Base-by-base conservation (phyloP, 2,329 filamentous ascomycete species). In the Paecilomyces sp. region DNA sequence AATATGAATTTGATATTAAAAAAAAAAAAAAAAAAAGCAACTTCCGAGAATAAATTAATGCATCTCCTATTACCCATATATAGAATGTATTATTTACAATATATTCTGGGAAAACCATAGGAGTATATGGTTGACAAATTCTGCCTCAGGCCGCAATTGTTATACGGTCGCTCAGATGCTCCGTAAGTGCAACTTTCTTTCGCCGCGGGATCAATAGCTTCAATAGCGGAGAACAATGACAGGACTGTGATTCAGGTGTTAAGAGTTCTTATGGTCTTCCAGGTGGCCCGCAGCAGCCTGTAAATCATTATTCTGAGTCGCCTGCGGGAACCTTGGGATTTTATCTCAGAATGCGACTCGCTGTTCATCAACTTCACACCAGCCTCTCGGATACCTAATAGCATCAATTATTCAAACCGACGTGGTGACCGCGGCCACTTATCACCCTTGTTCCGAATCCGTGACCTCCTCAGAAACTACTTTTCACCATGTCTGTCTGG, bases 401-500 rank as follows among this genome's bases (percentile, higher is more conserved):
- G 13, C 36, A 24, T 31, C 8, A 53, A 8, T 28, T 51, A 54
- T 3, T 54, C 25, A n/a, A 22, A 4, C 52, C 41, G 41, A 47
- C 41, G 41, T n/a, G 41, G 41, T 47, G 41, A n/a, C 18, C 9
- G 41, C 41, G 1, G 41, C 41, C 41, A 47, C 41, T 47, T 47
- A 47, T 47, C 41, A 47, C 5, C 41, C n/a, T 15, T 47, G 41
- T 47, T 47, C 41, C 15, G 18, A 8, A 47, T 47, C 9, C 9
- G 2, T 4, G 41, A 47, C 6, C n/a, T 47, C n/a, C 41, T 36
- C 30, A 13, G 22, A 36, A 33, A 34, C 54, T 25, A 24, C 24
- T 30, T 52, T 28, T 54, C 66, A 70, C 55, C 53, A 83, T 82
- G 80, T 85, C 85, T 47, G 87, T 97, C 67, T 97, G 94, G 94